phyloP scores from a whole-genome alignment of 2,329 filamentous ascomycete species.

The Metarhizium anisopliae region DNA sequence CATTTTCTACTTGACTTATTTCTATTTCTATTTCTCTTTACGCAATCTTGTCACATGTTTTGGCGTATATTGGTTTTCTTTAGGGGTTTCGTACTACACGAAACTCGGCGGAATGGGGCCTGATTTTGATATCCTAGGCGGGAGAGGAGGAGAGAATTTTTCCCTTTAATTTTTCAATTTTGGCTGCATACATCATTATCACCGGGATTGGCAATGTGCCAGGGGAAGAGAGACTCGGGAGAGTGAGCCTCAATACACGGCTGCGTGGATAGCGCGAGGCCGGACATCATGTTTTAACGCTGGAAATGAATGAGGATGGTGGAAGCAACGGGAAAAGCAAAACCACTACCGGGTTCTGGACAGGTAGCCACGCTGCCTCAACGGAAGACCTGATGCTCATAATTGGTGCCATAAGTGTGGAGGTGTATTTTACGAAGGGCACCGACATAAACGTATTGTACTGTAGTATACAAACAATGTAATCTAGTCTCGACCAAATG shows the following conservation, averaged over 20 bases:
- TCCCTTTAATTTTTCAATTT: background rate
- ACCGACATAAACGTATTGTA: constrained; percentile 4
- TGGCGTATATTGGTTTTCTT: constrained; percentile 2
- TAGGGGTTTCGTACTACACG: background rate
- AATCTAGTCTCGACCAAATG: constrained; percentile 1
- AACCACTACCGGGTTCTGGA: background rate
- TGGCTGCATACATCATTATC: constrained; percentile 5
- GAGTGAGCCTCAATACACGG: background rate
- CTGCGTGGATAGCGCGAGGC: background rate
- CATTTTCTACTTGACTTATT: background rate
- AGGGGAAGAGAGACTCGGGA: background rate
- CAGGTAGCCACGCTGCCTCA: background rate
- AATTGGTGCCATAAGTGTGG: constrained; percentile 1
- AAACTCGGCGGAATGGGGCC: background rate
- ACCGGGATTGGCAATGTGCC: background rate
- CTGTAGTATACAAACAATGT: constrained; percentile 5
- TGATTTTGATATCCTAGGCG: constrained; percentile 6
- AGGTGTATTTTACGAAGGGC: constrained; percentile 5
- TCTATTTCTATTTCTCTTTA: background rate
- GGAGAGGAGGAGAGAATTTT: background rate
- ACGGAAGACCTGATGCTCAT: background rate
- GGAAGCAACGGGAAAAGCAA: background rate
- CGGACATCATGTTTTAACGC: background rate
- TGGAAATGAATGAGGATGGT: background rate
- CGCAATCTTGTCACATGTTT: constrained; percentile 3